Percentiles rank a stretch among this genome's conserved stretches.
These are phyloP conservation scores for Nasturtium officinale DNA, from an alignment of 345 rosid genomes.

Conservation along the genomic window DNA sequence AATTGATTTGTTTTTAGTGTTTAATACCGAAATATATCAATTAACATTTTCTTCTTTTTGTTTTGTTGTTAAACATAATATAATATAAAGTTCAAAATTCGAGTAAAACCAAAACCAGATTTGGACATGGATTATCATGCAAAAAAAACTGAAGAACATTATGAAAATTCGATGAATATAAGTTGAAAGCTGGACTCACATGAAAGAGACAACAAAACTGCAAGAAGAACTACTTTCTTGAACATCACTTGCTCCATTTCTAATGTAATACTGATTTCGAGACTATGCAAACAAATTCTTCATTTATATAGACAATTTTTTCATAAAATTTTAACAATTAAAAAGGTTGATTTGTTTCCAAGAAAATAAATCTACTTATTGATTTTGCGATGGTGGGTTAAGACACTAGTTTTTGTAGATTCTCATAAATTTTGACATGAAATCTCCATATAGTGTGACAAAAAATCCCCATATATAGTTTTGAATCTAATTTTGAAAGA, in stretches of 20 bases:
- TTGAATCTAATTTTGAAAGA: too few relatives aligned
- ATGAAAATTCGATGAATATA: not conserved
- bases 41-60: not conserved
- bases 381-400: not conserved
- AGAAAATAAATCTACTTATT: not conserved
- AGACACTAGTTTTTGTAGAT: conserved; percentile 5
- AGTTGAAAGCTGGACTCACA: conserved; percentile 23
- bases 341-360: conserved; percentile 27
- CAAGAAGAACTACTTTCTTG: conserved; percentile 4
- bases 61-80: not conserved
- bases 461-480: too few relatives aligned
- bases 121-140: not conserved
- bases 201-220: conserved; percentile 18
- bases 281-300: not conserved
- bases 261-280: not conserved
- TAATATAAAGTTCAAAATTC: too few relatives aligned
- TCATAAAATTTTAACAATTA: too few relatives aligned
- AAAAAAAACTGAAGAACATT: not conserved
- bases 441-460: too few relatives aligned
- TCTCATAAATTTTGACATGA: not conserved
- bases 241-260: conserved; percentile 1
- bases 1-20: not conserved
- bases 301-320: not conserved
- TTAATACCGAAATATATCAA: not conserved
- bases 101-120: too few relatives aligned